Conservation (phyloP, 164 flowering plant genomes). For the Warburgia ugandensis region DNA sequence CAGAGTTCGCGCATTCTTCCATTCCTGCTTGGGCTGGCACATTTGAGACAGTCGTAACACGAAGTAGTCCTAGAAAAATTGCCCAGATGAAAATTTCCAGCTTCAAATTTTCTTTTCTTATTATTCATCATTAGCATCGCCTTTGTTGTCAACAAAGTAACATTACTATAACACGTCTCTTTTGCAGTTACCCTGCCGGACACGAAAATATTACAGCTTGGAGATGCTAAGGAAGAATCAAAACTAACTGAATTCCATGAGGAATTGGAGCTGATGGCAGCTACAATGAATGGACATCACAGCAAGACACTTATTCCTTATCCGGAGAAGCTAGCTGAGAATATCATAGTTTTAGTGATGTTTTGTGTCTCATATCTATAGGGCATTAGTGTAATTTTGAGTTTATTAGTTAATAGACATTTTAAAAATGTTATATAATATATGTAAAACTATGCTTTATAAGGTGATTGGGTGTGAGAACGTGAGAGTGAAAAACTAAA, state of each 20-base stretch:
- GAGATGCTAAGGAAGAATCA: conserved; percentile 33
- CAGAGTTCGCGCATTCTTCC: conserved; percentile 82
- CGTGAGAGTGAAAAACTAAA: too few species aligned
- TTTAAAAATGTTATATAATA: too few species aligned
- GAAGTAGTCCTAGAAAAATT: conserved; percentile 62
- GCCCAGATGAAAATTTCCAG: conserved; percentile 48
- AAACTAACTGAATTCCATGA: conserved; percentile 58
- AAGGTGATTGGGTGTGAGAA: too few species aligned
- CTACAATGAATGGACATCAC: conserved; percentile 56
- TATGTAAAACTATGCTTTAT: too few species aligned
- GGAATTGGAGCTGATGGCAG: conserved; percentile 64
- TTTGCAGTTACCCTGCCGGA: conserved; percentile 46
- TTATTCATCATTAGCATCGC: background rate
- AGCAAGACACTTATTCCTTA: conserved; percentile 31
- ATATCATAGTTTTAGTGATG: conserved; percentile 65
- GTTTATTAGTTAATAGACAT: too few species aligned
- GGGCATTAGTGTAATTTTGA: too few species aligned
- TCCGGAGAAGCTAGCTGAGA: conserved; percentile 50
- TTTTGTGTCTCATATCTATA: too few species aligned
- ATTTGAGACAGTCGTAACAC: conserved; percentile 46
- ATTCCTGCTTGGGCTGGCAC: conserved; percentile 95
- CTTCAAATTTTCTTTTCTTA: background rate
- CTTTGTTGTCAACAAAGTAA: background rate
- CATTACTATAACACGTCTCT: background rate
- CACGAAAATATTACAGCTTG: conserved; percentile 34